These are phyloP conservation scores for Neurospora tetraspora DNA, from an alignment of 495 filamentous ascomycete genomes.

Conservation along the genomic window DNA sequence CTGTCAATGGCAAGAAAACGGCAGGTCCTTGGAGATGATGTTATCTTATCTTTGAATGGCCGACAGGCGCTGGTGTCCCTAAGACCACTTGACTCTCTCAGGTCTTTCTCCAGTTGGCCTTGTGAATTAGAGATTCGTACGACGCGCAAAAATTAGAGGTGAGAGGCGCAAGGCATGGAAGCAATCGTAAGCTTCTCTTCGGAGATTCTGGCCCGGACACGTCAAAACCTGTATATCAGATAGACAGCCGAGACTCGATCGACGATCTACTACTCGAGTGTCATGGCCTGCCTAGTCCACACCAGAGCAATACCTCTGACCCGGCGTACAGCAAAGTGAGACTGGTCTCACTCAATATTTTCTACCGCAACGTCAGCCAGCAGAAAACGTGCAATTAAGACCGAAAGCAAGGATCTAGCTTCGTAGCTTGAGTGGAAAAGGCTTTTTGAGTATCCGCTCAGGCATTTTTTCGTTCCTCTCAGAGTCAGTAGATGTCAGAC, in stretches of 20 bases:
- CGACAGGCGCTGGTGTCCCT: no score
- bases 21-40: not conserved
- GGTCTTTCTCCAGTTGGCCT: no score
- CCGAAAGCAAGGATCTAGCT: not conserved
- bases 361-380: not conserved
- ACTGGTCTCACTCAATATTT: not conserved
- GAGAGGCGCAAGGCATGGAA: not conserved
- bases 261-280: not conserved
- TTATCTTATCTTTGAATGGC: not conserved
- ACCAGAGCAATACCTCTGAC: not conserved
- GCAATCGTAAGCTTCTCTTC: not conserved
- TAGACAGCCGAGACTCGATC: not conserved
- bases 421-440: not conserved
- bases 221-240: not conserved
- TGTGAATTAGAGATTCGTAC: no score
- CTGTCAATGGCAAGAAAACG: no score
- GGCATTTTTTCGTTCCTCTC: not conserved
- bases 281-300: not conserved
- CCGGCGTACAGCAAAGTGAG: not conserved
- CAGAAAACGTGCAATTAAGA: not conserved
- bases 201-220: not conserved
- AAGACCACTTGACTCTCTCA: no score
- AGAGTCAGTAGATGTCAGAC: not conserved
- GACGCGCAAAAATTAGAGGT: no score
- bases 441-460: not conserved